A percentile compares a stretch with the other conserved stretches of the same genome.
Conservation (phyloP, 192 early-diverging fungal genomes). For the Pilobolus umbonatus region DNA sequence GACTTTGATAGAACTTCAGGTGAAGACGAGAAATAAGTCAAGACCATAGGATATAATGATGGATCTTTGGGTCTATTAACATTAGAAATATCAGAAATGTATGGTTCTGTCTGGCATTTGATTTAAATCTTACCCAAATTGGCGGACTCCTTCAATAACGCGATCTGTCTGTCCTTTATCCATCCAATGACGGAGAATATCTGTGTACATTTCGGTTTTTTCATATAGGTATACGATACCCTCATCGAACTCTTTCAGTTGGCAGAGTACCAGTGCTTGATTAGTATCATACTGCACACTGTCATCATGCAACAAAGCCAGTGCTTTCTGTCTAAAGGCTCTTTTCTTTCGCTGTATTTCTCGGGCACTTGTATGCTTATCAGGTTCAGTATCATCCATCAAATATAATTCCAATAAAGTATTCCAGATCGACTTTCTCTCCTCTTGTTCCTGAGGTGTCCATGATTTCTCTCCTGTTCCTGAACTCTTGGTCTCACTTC, state of each 20-base stretch:
- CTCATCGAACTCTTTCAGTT: constrained; percentile 75
- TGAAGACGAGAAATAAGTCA: constrained; percentile 71
- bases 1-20: constrained; percentile 53
- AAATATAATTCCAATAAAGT: constrained; percentile 89
- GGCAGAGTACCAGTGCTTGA: constrained; percentile 88
- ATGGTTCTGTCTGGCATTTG: neutral
- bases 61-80: constrained; percentile 53
- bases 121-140: constrained; percentile 51
- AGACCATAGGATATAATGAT: constrained; percentile 60
- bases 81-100: neutral
- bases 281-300: constrained; percentile 81
- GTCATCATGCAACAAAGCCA: constrained; percentile 66
- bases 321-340: constrained; percentile 49
- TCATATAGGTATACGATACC: constrained; percentile 88
- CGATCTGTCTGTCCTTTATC: constrained; percentile 61
- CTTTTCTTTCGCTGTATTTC: constrained; percentile 15
- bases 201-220: constrained; percentile 70
- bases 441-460: constrained; percentile 43
- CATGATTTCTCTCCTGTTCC: neutral
- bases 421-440: constrained; percentile 80
- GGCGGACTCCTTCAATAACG: constrained; percentile 56
- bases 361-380: neutral
- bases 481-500: neutral
- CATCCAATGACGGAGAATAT: constrained; percentile 69
- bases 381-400: constrained; percentile 36